Percentiles rank a stretch among this genome's conserved stretches.
Evolutionary conservation across 2,329 filamentous ascomycete species (phyloP).

Genomic region (Fusarium cicatricum): DNA sequence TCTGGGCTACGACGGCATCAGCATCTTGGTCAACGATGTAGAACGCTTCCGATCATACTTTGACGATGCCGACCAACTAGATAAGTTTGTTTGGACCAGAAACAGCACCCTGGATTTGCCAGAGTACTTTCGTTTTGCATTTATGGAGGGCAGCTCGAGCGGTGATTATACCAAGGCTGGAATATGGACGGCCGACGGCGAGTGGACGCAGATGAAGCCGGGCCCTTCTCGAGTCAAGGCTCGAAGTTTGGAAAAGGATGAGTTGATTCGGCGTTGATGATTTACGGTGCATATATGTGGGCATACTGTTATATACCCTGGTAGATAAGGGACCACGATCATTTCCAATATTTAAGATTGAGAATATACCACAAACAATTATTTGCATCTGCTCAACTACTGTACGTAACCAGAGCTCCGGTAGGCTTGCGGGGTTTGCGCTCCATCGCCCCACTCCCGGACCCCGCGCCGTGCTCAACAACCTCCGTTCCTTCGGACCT

Average conservation of each 20-base stretch:
- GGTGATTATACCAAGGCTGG: constrained; percentile 82
- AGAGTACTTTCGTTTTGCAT: constrained; percentile 83
- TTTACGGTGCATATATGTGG: constrained; percentile 1
- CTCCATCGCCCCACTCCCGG: no score
- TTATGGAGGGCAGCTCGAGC: constrained; percentile 69
- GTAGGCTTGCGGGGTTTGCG: no score
- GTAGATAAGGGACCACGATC: constrained; percentile 9
- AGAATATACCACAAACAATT: no score
- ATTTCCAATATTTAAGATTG: background rate
- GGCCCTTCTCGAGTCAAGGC: constrained; percentile 62
- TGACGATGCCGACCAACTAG: constrained; percentile 56
- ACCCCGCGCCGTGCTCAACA: no score
- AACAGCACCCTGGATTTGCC: constrained; percentile 55
- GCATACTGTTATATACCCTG: background rate
- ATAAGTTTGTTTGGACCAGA: constrained; percentile 67
- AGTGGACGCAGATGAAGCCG: constrained; percentile 71
- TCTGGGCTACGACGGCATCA: constrained; percentile 75
- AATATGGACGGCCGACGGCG: constrained; percentile 69
- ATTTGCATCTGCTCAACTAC: background rate
- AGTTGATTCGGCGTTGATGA: constrained; percentile 31
- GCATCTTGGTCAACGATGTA: constrained; percentile 85
- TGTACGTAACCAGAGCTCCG: background rate
- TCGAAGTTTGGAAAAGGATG: constrained; percentile 37
- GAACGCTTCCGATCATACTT: constrained; percentile 81
- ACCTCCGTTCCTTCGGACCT: no score